phyloP scores from a whole-genome alignment of 148 eudicot genomes.

The Rhododendron mucronatum region DNA sequence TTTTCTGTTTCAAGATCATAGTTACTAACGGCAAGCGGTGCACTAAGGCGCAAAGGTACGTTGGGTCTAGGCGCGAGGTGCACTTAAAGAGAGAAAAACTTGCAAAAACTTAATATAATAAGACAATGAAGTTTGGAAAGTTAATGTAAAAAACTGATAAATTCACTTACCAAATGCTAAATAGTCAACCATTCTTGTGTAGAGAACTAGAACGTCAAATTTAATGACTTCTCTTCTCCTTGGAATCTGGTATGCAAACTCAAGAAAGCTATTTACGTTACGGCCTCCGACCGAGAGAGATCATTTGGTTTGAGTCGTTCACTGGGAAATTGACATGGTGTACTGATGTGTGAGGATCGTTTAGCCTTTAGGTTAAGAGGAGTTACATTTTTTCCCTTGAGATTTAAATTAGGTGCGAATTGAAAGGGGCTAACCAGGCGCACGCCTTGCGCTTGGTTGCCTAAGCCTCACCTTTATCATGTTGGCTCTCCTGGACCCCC shows the following conservation, averaged over 20 bases:
- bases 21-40: not conserved
- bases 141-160: not conserved
- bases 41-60: not conserved
- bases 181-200: not conserved
- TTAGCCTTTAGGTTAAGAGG: not conserved
- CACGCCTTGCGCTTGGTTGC: not conserved
- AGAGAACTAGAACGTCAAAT: not conserved
- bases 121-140: not conserved
- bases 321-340: not conserved
- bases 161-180: not conserved
- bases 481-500: not conserved
- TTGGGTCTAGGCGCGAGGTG: not conserved
- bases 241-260: not conserved
- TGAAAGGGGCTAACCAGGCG: not conserved
- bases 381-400: not conserved
- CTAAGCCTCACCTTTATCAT: not conserved
- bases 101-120: too few species aligned
- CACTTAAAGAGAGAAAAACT: not conserved
- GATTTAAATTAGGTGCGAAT: not conserved
- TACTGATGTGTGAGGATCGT: not conserved
- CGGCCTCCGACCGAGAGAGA: not conserved
- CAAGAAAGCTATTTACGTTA: not conserved
- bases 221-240: not conserved
- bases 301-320: not conserved
- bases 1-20: not conserved